Evolutionary conservation across 768 basidiomycete species (phyloP).

Genomic region (Tricholoma sp.): DNA sequence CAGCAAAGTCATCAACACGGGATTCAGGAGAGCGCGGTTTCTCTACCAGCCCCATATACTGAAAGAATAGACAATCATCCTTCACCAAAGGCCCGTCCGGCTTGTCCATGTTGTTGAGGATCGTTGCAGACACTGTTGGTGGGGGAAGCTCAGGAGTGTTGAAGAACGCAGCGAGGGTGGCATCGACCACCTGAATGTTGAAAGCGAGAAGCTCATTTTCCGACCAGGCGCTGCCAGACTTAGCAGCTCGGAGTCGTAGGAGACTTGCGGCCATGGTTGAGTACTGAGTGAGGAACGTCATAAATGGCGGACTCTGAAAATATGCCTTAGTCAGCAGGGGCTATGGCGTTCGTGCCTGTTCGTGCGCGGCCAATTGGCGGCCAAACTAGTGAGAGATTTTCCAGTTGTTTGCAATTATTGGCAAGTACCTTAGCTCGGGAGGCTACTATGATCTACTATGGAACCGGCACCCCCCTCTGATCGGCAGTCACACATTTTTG

Average conservation of each 20-base stretch:
- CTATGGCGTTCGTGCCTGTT: too few relatives aligned
- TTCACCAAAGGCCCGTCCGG: not conserved
- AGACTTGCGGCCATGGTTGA: too few relatives aligned
- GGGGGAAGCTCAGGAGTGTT: not conserved
- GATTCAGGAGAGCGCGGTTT: not conserved
- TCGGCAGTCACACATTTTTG: too few relatives aligned
- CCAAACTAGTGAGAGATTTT: too few relatives aligned
- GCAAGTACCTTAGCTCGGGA: too few relatives aligned
- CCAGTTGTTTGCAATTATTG: too few relatives aligned
- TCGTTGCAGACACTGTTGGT: not conserved
- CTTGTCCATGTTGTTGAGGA: slow-evolving; percentile 1
- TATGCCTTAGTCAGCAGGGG: too few relatives aligned
- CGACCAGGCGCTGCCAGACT: slow-evolving; percentile 17
- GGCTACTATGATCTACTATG: too few relatives aligned
- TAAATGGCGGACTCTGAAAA: too few relatives aligned
- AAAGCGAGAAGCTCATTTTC: slow-evolving; percentile 18
- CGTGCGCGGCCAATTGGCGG: too few relatives aligned
- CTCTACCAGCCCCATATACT: not conserved
- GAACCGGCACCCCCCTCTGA: too few relatives aligned
- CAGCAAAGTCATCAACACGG: slow-evolving; percentile 17
- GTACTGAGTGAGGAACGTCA: too few relatives aligned
- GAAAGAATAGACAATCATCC: slow-evolving; percentile 1
- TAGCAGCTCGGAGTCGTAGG: slow-evolving; percentile 5
- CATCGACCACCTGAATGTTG: slow-evolving; percentile 17
- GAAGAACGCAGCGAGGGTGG: slow-evolving; percentile 12